These are phyloP conservation scores for Zygoascus flipseniorum DNA, from an alignment of 805 yeast species.

Conservation along the genomic window DNA sequence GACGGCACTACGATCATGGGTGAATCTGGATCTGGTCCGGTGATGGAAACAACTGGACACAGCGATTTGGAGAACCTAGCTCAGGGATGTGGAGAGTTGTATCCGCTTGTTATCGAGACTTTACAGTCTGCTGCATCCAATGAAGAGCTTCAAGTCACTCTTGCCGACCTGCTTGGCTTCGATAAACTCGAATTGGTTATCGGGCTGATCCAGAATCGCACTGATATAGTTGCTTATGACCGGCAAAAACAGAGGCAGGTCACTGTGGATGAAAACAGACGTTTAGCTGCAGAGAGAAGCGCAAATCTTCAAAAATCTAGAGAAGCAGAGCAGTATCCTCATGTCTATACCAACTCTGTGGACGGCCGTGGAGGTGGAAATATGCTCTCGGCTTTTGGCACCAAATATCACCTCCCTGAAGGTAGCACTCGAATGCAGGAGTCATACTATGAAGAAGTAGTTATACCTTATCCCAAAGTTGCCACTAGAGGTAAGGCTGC, in stretches of 20 bases:
- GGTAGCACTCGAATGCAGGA: slow-evolving; percentile 51
- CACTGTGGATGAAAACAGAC: slow-evolving; percentile 14
- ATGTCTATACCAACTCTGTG: slow-evolving; percentile 69
- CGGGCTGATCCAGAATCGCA: slow-evolving; percentile 39
- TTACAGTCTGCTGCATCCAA: slow-evolving; percentile 30
- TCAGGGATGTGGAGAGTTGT: slow-evolving; percentile 5
- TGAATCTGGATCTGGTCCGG: not conserved
- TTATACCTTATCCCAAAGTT: slow-evolving; percentile 66
- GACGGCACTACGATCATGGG: slow-evolving; percentile 4
- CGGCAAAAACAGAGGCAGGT: not conserved
- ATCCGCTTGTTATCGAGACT: slow-evolving; percentile 6
- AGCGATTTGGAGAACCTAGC: slow-evolving; percentile 1
- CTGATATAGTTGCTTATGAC: slow-evolving; percentile 12
- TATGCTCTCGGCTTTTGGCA: slow-evolving; percentile 71
- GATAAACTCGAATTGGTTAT: slow-evolving; percentile 78
- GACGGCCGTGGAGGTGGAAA: slow-evolving; percentile 38
- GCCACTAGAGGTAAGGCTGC: slow-evolving; percentile 1
- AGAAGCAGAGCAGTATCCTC: slow-evolving; percentile 50
- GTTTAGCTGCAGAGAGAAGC: slow-evolving; percentile 14
- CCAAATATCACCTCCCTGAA: slow-evolving; percentile 65
- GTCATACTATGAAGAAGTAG: slow-evolving; percentile 65
- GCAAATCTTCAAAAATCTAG: slow-evolving; percentile 1
- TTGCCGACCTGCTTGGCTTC: slow-evolving; percentile 77
- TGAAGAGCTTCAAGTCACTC: slow-evolving; percentile 56
- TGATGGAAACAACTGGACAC: not conserved